Evolutionary conservation across 331 rosid genomes (phyloP).

Genomic region (Dryas integrifolia): DNA sequence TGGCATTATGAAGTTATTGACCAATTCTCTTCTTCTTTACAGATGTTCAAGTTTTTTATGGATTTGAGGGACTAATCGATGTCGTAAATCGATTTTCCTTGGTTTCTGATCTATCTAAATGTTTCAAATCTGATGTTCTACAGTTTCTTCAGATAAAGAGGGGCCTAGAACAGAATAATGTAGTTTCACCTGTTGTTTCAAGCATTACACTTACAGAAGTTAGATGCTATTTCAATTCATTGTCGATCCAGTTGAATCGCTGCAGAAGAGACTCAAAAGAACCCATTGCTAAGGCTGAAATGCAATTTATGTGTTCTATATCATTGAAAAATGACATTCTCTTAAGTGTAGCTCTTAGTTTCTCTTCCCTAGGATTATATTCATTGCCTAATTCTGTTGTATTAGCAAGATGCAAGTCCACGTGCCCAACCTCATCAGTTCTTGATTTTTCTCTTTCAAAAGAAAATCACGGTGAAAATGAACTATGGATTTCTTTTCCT

Average conservation of each 20-base stretch:
- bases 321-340: constrained; percentile 54
- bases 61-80: constrained; percentile 59
- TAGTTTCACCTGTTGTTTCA: constrained; percentile 34
- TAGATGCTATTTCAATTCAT: constrained; percentile 46
- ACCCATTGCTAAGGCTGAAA: constrained; percentile 48
- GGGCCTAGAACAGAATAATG: constrained; percentile 34
- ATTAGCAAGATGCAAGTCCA: constrained; percentile 56
- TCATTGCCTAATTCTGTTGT: constrained; percentile 44
- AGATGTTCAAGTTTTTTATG: constrained; percentile 53
- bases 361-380: constrained; percentile 49
- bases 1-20: constrained; percentile 11
- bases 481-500: constrained; percentile 54
- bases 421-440: constrained; percentile 38
- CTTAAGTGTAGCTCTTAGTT: constrained; percentile 42
- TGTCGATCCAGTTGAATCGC: constrained; percentile 45
- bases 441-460: constrained; percentile 52
- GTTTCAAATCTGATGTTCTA: constrained; percentile 73
- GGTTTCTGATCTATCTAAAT: constrained; percentile 51
- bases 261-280: constrained; percentile 40
- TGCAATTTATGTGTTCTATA: constrained; percentile 56
- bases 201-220: constrained; percentile 50
- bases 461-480: constrained; percentile 44
- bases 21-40: constrained; percentile 24
- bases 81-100: constrained; percentile 53
- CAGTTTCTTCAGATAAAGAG: constrained; percentile 62